A percentile compares a stretch with the other conserved stretches of the same genome.
phyloP scores from a whole-genome alignment of 2,329 filamentous ascomycete genomes.

The Aspergillus caelatus region DNA sequence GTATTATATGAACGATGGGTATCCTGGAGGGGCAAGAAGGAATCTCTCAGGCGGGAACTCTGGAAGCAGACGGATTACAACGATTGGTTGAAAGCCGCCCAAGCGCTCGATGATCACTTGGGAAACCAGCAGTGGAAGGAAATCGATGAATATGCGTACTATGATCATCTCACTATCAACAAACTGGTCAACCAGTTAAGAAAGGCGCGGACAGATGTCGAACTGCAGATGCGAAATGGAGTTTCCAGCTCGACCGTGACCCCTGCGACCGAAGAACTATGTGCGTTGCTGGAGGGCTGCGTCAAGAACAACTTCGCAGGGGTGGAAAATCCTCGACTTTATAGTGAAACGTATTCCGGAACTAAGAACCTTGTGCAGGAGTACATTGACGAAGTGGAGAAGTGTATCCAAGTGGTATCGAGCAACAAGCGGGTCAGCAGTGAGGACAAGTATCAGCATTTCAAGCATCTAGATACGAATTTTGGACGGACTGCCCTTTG shows the following conservation, averaged over 20 bases:
- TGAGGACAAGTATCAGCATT: slow-evolving; percentile 77
- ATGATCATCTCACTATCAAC: slow-evolving; percentile 82
- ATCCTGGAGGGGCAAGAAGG: slow-evolving; percentile 80
- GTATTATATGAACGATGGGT: slow-evolving; percentile 89
- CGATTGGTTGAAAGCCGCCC: slow-evolving; percentile 81
- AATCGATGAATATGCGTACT: slow-evolving; percentile 68
- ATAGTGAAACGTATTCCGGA: slow-evolving; percentile 95
- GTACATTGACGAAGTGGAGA: slow-evolving; percentile 73
- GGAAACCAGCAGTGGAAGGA: slow-evolving; percentile 64
- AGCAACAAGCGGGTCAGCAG: slow-evolving; percentile 67
- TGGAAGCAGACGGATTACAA: slow-evolving; percentile 72
- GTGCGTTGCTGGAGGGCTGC: slow-evolving; percentile 78
- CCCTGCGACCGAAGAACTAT: slow-evolving; percentile 72
- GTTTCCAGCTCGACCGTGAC: slow-evolving; percentile 32
- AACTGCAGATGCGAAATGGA: slow-evolving; percentile 37
- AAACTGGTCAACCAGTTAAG: slow-evolving; percentile 75
- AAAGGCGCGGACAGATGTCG: slow-evolving; percentile 44
- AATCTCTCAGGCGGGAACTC: slow-evolving; percentile 71
- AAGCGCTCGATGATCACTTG: slow-evolving; percentile 76
- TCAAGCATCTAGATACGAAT: slow-evolving; percentile 87
- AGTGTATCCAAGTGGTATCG: slow-evolving; percentile 67
- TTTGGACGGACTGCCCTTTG: slow-evolving; percentile 91
- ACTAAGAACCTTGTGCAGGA: slow-evolving; percentile 94
- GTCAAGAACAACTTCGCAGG: slow-evolving; percentile 98
- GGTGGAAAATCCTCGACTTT: slow-evolving; percentile 89